These are phyloP conservation scores for Diplogelasinospora grovesii DNA, from an alignment of 495 filamentous ascomycete genomes.

Conservation along the genomic window DNA sequence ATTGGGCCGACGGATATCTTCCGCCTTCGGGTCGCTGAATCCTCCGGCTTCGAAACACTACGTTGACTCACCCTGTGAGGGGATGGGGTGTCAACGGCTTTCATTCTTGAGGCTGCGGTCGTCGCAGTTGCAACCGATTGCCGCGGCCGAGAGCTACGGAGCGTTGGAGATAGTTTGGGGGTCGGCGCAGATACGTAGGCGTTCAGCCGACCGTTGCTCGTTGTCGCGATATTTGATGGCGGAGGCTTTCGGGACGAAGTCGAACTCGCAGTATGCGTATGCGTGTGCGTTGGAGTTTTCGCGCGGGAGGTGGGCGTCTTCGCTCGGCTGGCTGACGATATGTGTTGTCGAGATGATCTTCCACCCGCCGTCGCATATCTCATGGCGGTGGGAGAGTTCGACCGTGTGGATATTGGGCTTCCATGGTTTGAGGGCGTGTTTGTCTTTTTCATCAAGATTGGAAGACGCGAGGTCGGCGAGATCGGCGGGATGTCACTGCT, in stretches of 20 bases:
- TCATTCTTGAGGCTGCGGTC: constrained; percentile 58
- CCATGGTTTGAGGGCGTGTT: constrained; percentile 34
- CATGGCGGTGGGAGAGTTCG: constrained; percentile 42
- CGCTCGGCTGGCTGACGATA: constrained; percentile 12
- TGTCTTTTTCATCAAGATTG: constrained; percentile 36
- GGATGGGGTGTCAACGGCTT: constrained; percentile 33
- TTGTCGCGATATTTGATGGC: constrained; percentile 22
- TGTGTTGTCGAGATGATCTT: constrained; percentile 32
- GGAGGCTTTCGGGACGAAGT: constrained; percentile 26
- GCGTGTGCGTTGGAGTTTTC: constrained; percentile 35
- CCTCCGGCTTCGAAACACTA: constrained; percentile 26
- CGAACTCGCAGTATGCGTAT: constrained; percentile 24
- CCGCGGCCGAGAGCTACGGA: constrained; percentile 76
- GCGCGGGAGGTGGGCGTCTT: constrained; percentile 31
- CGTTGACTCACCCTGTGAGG: constrained; percentile 33
- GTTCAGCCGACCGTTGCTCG: constrained; percentile 40
- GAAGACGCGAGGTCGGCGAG: constrained; percentile 35
- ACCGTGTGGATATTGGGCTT: constrained; percentile 43
- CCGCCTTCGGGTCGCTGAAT: constrained; percentile 31
- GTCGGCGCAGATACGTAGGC: constrained; percentile 45
- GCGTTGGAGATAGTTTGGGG: constrained; percentile 55
- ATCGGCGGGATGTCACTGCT: constrained; percentile 20
- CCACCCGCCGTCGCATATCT: constrained; percentile 32
- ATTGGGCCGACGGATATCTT: constrained; percentile 57
- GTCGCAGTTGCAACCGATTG: constrained; percentile 71